Evolutionary conservation across 2,329 filamentous ascomycete species (phyloP).

Genomic region (Hypoxylon sp.): DNA sequence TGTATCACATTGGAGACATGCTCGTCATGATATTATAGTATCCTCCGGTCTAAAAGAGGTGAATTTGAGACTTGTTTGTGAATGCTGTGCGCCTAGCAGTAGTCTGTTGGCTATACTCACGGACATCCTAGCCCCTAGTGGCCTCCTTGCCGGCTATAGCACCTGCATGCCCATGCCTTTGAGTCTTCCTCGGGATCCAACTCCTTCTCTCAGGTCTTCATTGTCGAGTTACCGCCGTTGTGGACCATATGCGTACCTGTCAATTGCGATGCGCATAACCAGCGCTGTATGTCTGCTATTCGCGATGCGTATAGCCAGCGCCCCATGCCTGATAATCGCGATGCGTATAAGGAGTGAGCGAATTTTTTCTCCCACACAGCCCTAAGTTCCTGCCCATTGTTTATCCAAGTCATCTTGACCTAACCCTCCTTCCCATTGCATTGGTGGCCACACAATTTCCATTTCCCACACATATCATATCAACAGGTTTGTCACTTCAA

Average conservation of each 20-base stretch:
- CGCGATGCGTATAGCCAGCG: conserved; percentile 25
- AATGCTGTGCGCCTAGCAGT: neutral
- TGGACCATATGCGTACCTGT: conserved; percentile 3
- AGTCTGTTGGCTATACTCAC: too few species aligned
- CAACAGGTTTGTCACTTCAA: neutral
- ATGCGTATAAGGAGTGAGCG: conserved; percentile 16
- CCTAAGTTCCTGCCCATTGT: neutral
- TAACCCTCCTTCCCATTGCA: neutral
- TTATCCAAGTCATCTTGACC: neutral
- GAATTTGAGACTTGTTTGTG: neutral
- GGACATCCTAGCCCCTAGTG: neutral
- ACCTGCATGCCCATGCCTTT: neutral
- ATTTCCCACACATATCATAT: neutral
- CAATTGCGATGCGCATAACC: conserved; percentile 24
- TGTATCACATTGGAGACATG: neutral
- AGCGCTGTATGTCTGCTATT: conserved; percentile 9
- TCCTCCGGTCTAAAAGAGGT: neutral
- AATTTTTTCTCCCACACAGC: neutral
- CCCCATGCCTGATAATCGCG: conserved; percentile 23
- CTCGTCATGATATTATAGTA: neutral
- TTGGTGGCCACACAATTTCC: neutral
- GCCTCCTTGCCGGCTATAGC: neutral
- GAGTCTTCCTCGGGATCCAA: neutral
- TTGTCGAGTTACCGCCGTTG: neutral
- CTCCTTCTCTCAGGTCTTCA: neutral